Evolutionary conservation across 2,329 filamentous ascomycete species (phyloP).

Genomic region (Chaetomiaceae sp.): DNA sequence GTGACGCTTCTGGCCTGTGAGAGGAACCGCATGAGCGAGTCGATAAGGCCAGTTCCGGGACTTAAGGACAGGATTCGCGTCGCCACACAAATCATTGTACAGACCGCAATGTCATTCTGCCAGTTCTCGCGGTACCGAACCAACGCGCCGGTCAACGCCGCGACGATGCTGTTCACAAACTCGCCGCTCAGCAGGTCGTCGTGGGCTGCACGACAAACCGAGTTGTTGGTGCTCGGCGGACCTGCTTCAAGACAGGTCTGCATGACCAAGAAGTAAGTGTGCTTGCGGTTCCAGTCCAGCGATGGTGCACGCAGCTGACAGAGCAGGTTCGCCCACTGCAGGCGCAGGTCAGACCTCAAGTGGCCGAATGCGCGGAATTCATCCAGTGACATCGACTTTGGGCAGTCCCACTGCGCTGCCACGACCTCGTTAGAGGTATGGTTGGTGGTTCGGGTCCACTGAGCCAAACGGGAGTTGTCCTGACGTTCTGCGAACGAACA

Average conservation of each 20-base stretch:
- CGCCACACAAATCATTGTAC: slow-evolving; percentile 35
- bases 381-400: slow-evolving; percentile 40
- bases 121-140: slow-evolving; percentile 42
- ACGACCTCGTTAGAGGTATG: slow-evolving; percentile 46
- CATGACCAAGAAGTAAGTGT: slow-evolving; percentile 41
- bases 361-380: slow-evolving; percentile 50
- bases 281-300: slow-evolving; percentile 45
- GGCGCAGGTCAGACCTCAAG: slow-evolving; percentile 39
- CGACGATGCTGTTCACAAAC: slow-evolving; percentile 32
- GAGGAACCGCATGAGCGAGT: slow-evolving; percentile 30
- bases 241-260: slow-evolving; percentile 47
- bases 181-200: slow-evolving; percentile 27
- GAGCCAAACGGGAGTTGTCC: not conserved
- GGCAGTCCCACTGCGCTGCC: slow-evolving; percentile 42
- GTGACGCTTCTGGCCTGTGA: slow-evolving; percentile 28
- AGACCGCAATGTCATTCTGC: slow-evolving; percentile 39
- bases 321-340: slow-evolving; percentile 54
- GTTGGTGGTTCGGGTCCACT: slow-evolving; percentile 9
- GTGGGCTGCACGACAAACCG: slow-evolving; percentile 32
- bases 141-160: slow-evolving; percentile 28
- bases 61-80: slow-evolving; percentile 39
- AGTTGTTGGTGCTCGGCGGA: slow-evolving; percentile 17
- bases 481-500: slow-evolving; percentile 17
- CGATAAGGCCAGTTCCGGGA: slow-evolving; percentile 15
- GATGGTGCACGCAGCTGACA: slow-evolving; percentile 41